phyloP scores from a whole-genome alignment of 225 moss, liverwort and hornwort genomes.

The Marchantia polymorpha region DNA sequence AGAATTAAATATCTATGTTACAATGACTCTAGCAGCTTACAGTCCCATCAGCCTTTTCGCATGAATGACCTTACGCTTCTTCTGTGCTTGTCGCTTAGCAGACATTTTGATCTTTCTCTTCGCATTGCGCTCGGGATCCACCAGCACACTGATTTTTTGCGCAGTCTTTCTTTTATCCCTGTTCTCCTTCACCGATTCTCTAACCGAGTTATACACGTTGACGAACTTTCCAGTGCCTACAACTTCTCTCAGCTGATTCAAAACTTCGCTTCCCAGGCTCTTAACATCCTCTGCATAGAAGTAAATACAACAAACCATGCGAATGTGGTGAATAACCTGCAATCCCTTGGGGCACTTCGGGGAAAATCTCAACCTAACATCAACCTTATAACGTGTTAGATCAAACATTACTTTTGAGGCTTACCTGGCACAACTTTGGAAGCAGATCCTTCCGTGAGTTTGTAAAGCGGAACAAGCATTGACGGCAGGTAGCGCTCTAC shows the following conservation, averaged over 20 bases:
- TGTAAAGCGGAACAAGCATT: conserved; percentile 71
- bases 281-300: conserved; percentile 69
- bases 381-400: not conserved
- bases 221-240: conserved; percentile 74
- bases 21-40: conserved; percentile 28
- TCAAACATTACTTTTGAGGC: not conserved
- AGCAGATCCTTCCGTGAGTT: conserved; percentile 84
- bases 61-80: conserved; percentile 71
- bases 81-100: conserved; percentile 75
- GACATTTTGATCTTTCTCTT: conserved; percentile 82
- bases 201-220: conserved; percentile 58
- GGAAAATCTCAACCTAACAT: not conserved
- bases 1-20: not conserved
- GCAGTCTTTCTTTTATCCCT: conserved; percentile 72
- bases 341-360: not conserved
- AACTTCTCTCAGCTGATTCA: conserved; percentile 59
- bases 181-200: conserved; percentile 62
- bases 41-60: conserved; percentile 63
- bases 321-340: not conserved
- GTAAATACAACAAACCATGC: not conserved
- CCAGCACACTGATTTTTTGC: conserved; percentile 71
- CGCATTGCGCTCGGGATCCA: conserved; percentile 83
- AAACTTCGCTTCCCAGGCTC: conserved; percentile 58
- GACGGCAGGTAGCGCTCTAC: conserved; percentile 57
- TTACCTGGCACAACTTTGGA: conserved; percentile 81